Evolutionary conservation across 345 rosid species (phyloP).

Genomic region (Citrus reticulata): DNA sequence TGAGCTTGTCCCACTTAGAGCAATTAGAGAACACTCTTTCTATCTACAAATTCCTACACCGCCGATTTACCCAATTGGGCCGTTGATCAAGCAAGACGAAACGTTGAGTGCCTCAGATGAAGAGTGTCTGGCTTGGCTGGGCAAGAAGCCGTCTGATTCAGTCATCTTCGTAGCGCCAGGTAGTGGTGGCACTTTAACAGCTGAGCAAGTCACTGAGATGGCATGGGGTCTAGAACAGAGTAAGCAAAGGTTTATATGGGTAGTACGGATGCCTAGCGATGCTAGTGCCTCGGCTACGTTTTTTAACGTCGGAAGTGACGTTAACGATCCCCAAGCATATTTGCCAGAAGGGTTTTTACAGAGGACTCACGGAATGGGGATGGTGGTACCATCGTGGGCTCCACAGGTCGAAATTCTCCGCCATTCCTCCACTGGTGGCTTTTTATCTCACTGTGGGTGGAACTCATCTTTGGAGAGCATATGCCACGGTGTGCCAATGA

Average conservation of each 20-base stretch:
- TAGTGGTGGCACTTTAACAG: constrained; percentile 43
- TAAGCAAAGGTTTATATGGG: constrained; percentile 44
- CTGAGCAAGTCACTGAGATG: constrained; percentile 32
- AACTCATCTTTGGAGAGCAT: constrained; percentile 44
- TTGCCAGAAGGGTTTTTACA: constrained; percentile 40
- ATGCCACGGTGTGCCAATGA: constrained; percentile 36
- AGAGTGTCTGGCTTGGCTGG: constrained; percentile 30
- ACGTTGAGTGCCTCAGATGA: neutral
- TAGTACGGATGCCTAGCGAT: constrained; percentile 28
- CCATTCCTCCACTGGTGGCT: constrained; percentile 39
- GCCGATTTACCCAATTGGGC: constrained; percentile 29
- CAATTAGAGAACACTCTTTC: constrained; percentile 21
- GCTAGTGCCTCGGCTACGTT: constrained; percentile 10
- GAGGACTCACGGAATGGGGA: constrained; percentile 26
- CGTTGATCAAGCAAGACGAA: constrained; percentile 20
- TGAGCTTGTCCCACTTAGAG: constrained; percentile 20
- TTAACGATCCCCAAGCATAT: constrained; percentile 23
- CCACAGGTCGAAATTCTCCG: constrained; percentile 33
- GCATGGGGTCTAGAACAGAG: constrained; percentile 45
- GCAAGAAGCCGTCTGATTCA: constrained; percentile 30
- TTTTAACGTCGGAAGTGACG: constrained; percentile 15
- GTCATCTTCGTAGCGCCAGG: constrained; percentile 39
- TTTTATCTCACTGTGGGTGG: constrained; percentile 56
- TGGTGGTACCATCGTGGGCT: constrained; percentile 33
- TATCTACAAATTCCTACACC: constrained; percentile 6